These are phyloP conservation scores for Clausena lansium DNA, from an alignment of 345 rosid genomes.

Conservation along the genomic window DNA sequence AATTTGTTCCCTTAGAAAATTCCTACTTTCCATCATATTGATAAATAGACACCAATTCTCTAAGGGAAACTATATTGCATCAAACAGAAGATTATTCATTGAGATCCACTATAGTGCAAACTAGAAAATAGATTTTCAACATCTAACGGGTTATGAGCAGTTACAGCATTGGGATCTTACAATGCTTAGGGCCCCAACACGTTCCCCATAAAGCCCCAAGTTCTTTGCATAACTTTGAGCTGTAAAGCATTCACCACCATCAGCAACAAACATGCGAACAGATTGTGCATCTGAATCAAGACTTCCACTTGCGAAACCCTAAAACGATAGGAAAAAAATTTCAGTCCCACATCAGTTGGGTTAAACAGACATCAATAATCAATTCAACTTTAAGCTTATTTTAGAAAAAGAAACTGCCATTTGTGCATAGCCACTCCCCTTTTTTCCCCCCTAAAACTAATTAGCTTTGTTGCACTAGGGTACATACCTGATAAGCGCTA, in stretches of 20 bases:
- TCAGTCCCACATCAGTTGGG: neutral
- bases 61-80: neutral
- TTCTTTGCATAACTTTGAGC: conserved; percentile 95
- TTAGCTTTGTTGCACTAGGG: neutral
- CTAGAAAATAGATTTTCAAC: neutral
- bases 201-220: conserved; percentile 94
- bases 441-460: neutral
- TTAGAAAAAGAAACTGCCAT: neutral
- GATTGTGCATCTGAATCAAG: conserved; percentile 77
- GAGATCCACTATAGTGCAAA: neutral
- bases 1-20: neutral
- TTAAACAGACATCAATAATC: neutral
- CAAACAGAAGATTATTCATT: neutral
- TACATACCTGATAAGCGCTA: conserved; percentile 85
- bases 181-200: conserved; percentile 96
- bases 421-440: too few species aligned
- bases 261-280: conserved; percentile 78
- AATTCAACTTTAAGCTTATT: neutral
- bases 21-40: neutral
- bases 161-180: conserved; percentile 42
- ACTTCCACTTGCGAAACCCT: conserved; percentile 96
- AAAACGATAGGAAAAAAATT: neutral
- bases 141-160: neutral
- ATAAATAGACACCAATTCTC: neutral
- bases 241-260: conserved; percentile 80